Evolutionary conservation across 306 rosid genomes (phyloP), one percentile per base, ranked within the genome.

Genomic region (Inga leiocalycina): DNA sequence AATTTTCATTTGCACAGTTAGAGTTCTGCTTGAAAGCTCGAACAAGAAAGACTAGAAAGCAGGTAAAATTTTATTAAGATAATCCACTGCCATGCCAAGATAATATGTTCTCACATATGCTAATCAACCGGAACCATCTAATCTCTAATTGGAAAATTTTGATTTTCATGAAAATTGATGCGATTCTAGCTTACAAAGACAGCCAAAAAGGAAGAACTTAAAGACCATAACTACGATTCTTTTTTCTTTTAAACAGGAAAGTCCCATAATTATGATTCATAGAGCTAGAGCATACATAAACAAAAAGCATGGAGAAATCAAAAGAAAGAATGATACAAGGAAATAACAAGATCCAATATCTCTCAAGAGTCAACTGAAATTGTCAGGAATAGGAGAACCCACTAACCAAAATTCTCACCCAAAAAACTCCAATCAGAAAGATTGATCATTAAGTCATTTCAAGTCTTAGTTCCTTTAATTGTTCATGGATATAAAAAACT

Each of bases 401-500:
- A 10, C 74, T 27, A 1, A 1, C 34, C 24, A 22, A 71, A 71
- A 43, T 43, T 5, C 75, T n/a, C 35, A 17, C 54, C 52, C 74
- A 20, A 70, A 71, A 24, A 30, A 43, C 54, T n/a, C 37, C n/a
- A 44, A 44, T 10, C 27, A 30, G 35, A n/a, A 35, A 44, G 5
- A 43, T 6, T 1, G 15, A n/a, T 71, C 24, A 44, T 71, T 41
- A 71, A 17, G 0, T 71, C 51, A 43, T 71, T 71, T n/a, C 19
- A 71, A 51, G 22, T 71, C 56, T 71, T 69, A 69, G 44, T 69
- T 69, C 74, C 74, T 44, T 71, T 7, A 22, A 22, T 41, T 20
- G 9, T 41, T 4, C 27, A 4, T 69, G 74, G 51, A n/a, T 49
- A 69, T 39, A 71, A 16, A 44, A 24, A 71, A n/a, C 3, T 22